These are phyloP conservation scores for Trichoderma hamatum DNA, from an alignment of 2,329 filamentous ascomycete genomes.

Conservation along the genomic window DNA sequence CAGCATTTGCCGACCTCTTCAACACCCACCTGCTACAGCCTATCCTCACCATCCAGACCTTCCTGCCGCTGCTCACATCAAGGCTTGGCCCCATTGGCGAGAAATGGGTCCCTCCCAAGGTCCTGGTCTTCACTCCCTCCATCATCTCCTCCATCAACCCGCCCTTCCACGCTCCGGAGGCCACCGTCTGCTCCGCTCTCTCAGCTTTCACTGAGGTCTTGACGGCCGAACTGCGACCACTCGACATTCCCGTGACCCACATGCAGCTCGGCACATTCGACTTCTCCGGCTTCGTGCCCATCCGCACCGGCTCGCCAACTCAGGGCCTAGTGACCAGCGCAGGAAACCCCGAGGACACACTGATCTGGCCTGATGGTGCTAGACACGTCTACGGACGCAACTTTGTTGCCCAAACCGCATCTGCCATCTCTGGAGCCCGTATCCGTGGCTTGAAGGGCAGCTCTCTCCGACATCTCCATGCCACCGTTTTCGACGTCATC, in stretches of 20 bases:
- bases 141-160: slow-evolving; percentile 80
- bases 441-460: slow-evolving; percentile 67
- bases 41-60: slow-evolving; percentile 84
- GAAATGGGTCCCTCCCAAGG: slow-evolving; percentile 61
- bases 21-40: slow-evolving; percentile 91
- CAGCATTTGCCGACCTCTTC: slow-evolving; percentile 84
- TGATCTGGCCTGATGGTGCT: slow-evolving; percentile 66
- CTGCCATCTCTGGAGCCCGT: slow-evolving; percentile 59
- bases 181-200: slow-evolving; percentile 82
- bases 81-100: slow-evolving; percentile 58
- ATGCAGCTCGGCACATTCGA: slow-evolving; percentile 92
- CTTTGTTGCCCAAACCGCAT: slow-evolving; percentile 58
- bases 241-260: slow-evolving; percentile 79
- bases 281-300: slow-evolving; percentile 66
- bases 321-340: slow-evolving; percentile 46
- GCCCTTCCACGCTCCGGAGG: slow-evolving; percentile 83
- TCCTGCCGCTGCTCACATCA: slow-evolving; percentile 76
- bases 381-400: slow-evolving; percentile 65
- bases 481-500: slow-evolving; percentile 87
- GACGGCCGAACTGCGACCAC: slow-evolving; percentile 73
- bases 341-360: slow-evolving; percentile 50
- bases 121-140: slow-evolving; percentile 77
- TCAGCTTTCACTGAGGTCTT: slow-evolving; percentile 82
- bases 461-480: slow-evolving; percentile 77
- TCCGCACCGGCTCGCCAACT: slow-evolving; percentile 38